Evolutionary conservation across 148 eudicot species (phyloP).

Genomic region (Beta vulgaris): DNA sequence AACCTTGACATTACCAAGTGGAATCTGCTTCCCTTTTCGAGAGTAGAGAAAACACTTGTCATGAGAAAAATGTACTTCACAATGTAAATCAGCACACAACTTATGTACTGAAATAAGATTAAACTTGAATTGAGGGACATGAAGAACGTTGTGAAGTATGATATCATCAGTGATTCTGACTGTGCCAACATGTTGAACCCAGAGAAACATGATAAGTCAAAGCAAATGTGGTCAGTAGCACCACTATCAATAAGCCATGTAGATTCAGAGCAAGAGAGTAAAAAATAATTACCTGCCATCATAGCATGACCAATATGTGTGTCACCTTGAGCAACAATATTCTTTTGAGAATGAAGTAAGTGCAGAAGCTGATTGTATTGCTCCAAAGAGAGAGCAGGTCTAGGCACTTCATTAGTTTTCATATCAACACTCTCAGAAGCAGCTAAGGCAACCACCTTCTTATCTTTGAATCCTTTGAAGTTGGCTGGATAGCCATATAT

Average conservation of each 20-base stretch:
- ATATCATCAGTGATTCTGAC: too few relatives aligned
- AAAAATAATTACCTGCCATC: not conserved
- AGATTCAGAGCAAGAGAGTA: not conserved
- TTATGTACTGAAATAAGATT: too few relatives aligned
- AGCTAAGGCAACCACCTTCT: not conserved
- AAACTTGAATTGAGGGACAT: not conserved
- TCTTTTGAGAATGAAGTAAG: not conserved
- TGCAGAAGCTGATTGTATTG: not conserved
- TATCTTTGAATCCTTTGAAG: not conserved
- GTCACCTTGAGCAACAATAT: rapidly evolving
- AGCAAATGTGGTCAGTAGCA: not conserved
- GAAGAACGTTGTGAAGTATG: not conserved
- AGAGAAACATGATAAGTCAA: not conserved
- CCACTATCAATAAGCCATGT: not conserved
- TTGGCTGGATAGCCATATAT: not conserved
- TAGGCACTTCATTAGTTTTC: not conserved
- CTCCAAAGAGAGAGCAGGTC: not conserved
- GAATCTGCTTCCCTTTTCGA: not conserved
- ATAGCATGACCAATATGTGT: not conserved
- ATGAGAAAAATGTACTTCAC: rapidly evolving
- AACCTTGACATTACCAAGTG: not conserved
- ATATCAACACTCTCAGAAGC: not conserved
- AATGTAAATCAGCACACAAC: too few relatives aligned
- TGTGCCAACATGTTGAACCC: too few relatives aligned
- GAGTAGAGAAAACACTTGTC: too few relatives aligned